These are phyloP conservation scores for Rhynchosporium agropyri DNA, from an alignment of 2,329 filamentous ascomycete genomes.

Conservation along the genomic window DNA sequence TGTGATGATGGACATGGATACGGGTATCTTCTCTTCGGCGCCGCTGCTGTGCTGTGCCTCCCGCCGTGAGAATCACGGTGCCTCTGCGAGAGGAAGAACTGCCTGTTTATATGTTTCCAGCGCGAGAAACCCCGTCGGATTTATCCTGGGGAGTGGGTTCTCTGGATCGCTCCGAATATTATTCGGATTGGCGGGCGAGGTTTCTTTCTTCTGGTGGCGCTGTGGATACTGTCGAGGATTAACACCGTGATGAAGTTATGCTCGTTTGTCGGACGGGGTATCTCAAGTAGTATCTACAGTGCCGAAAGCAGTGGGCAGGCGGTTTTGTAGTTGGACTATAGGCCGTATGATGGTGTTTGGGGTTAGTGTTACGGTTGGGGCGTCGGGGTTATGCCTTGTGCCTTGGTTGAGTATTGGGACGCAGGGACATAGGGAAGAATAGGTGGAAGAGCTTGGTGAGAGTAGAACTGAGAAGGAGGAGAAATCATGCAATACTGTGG, in stretches of 20 bases:
- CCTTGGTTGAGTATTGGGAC: slow-evolving; percentile 57
- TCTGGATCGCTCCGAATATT: slow-evolving; percentile 64
- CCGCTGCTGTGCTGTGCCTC: slow-evolving; percentile 64
- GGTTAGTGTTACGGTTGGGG: slow-evolving; percentile 50
- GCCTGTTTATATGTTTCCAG: slow-evolving; percentile 64
- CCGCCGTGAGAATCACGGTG: slow-evolving; percentile 61
- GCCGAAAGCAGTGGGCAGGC: slow-evolving; percentile 46
- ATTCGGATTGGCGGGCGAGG: slow-evolving; percentile 63
- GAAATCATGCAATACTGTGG: too few relatives aligned
- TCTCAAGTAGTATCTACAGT: slow-evolving; percentile 63
- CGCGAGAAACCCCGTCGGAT: slow-evolving; percentile 46
- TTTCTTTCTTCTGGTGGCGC: slow-evolving; percentile 64
- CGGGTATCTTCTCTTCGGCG: slow-evolving; percentile 54
- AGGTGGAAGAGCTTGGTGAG: neutral
- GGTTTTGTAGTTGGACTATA: slow-evolving; percentile 31
- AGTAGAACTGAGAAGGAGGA: neutral
- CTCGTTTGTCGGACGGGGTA: slow-evolving; percentile 59
- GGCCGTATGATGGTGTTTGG: slow-evolving; percentile 57
- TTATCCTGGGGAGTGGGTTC: slow-evolving; percentile 48
- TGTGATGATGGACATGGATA: slow-evolving; percentile 63
- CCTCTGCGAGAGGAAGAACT: slow-evolving; percentile 64
- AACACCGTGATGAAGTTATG: slow-evolving; percentile 62
- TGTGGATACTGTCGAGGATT: slow-evolving; percentile 63
- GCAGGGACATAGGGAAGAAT: slow-evolving; percentile 46
- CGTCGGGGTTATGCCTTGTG: slow-evolving; percentile 49